A percentile compares a stretch with the other conserved stretches of the same genome.
Conservation (phyloP, 805 yeast species). For the Priceomyces melissophilus region DNA sequence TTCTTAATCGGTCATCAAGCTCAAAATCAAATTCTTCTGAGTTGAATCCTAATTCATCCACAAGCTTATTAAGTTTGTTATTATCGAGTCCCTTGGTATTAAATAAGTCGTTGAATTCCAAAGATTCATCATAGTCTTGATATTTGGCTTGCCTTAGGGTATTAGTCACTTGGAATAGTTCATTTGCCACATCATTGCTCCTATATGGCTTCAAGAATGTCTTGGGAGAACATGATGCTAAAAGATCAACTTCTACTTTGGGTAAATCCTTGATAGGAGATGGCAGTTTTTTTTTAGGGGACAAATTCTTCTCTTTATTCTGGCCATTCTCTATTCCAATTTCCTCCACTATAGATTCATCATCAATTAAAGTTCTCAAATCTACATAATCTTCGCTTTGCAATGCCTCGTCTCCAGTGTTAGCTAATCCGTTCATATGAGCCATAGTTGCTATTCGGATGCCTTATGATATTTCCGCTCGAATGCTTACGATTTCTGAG, state of each 20-base stretch:
- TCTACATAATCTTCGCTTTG: no score
- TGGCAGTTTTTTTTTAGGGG: no score
- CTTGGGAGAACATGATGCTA: slow-evolving; percentile 2
- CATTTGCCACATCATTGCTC: slow-evolving; percentile 20
- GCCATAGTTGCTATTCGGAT: no score
- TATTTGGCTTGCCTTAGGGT: slow-evolving; percentile 15
- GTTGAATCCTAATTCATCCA: slow-evolving; percentile 28
- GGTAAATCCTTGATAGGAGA: no score
- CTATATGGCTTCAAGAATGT: slow-evolving; percentile 8
- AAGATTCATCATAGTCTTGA: slow-evolving; percentile 9
- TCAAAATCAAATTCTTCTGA: slow-evolving; percentile 24
- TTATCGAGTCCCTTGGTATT: slow-evolving; percentile 23
- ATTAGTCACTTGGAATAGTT: slow-evolving; percentile 30
- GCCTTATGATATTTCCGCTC: no score
- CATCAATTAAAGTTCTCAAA: no score
- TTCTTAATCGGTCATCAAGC: slow-evolving; percentile 32
- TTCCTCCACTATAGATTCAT: no score
- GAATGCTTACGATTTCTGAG: no score
- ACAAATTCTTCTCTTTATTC: no score
- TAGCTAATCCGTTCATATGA: no score
- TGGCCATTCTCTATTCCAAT: no score
- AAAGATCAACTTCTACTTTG: neutral
- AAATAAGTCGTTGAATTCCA: slow-evolving; percentile 13
- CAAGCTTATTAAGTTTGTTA: slow-evolving; percentile 36
- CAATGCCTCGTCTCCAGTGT: no score